Evolutionary conservation across 306 rosid genomes (phyloP), one percentile per base, ranked within the genome.

Genomic region (Citrullus amarus): DNA sequence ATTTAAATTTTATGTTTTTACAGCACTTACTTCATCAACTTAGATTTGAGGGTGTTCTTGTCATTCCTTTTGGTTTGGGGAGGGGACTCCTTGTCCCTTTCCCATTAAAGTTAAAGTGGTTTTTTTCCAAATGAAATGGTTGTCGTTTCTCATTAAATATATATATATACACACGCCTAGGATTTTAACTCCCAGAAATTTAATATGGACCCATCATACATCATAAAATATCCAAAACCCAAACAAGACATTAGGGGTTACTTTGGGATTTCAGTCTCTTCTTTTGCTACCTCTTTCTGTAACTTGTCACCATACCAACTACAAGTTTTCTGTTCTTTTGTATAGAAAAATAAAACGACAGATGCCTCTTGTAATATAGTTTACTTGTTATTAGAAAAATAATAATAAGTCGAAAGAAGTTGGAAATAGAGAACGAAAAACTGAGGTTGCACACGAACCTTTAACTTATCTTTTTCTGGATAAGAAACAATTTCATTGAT

Each of bases 391-490:
- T 10, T 18, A 41, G 8, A 4, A 30, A 16, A 36, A 30, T 15
- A 5, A 16, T 48, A 48, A 6, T 6, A 59, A 60, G 50, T 16
- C 10, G 11, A 80, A 28, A 58, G 30, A 78, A 86, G 63, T 34
- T 18, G 48, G 76, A 51, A 44, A 41, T 57, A 54, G 8, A 73
- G 78, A 43, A 70, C 17, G 60, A 30, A 74, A 50, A 62, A 39
- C 28, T 55, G 63, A 48, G 62, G 55, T 71, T 53, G 80, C 75
- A 72, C 59, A 76, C 86, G 77, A 82, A 96, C 99, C 98, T 91
- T 96, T 75, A 91, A 86, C 91, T 90, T 92, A 80, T 84, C 82
- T 32, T 32, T 32, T 2, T 32, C 0, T 32, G 36, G 36, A 32
- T 32, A 32, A 32, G 36, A 32, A 32, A 32, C 36, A 32, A 32